Evolutionary conservation across 441 rosid genomes (phyloP), one percentile per base, ranked within the genome.

Genomic region (Breynia disticha): DNA sequence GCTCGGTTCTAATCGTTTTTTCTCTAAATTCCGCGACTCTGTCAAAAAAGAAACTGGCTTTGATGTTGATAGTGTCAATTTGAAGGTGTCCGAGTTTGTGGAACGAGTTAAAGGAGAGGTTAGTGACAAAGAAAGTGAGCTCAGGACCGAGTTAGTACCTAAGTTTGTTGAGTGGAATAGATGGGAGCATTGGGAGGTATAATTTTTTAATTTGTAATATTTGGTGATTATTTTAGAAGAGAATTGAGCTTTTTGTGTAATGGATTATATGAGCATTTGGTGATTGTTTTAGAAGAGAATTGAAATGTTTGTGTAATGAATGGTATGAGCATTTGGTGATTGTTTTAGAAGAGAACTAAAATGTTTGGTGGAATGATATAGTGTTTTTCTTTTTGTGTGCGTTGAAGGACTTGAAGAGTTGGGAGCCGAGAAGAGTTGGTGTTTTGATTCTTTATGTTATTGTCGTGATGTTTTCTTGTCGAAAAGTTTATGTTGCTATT

Each of bases 131-230:
- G 71, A 73, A 57, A 60, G 56, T 17, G 72, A 76, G 67, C 55
- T 76, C 15, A 72, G 72, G 66, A 69, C 71, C 57, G 86, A 78
- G 67, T 57, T 56, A 54, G 46, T 80, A 35, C 90, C 94, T 8
- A 57, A 62, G 42, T 78, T 84, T 73, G 55, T 83, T 61, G 69
- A 72, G 17, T 90, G 97, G 97, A 90, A 87, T 59, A 72, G 73
- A 22, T 85, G 82, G 90, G 81, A 83, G 39, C 76, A 68, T 45
- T 90, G 98, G 98, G 83, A 87, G 95, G 96, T 87, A 71, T 55
- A 53, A 9, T 50, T n/a, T 1, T 55, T 55, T 17, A 9, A 9
- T 20, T 18, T 1, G 11, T 10, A 39, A 39, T 9, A 39, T 39
- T 10, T 39, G 43, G 43, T 39, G 12, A 10, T 13, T 8, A 39